Base-by-base conservation (phyloP, 768 basidiomycete species). In the Lepiota venenata region DNA sequence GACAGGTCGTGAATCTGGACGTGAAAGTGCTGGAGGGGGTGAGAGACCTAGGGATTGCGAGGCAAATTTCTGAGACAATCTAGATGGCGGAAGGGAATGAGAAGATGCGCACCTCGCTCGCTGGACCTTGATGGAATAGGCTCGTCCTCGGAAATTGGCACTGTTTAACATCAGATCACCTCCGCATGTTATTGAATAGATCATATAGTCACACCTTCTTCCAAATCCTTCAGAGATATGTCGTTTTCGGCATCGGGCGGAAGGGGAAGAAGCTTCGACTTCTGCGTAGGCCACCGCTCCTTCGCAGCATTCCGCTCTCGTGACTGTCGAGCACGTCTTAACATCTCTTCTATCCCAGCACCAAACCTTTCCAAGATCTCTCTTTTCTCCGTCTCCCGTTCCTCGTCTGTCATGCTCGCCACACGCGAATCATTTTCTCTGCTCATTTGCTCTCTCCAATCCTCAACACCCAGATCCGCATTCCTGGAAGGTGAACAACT, bases 361-460 rank as follows among this genome's bases (percentile, higher is more conserved):
- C 92, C 93, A 63, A 95, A 85, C 42, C 80, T 77, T 56, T 89
- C 83, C 22, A 89, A 52, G 39, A 95, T 80, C 57, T 91, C 81
- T 47, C 70, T 69, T 41, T 75, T 73, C 66, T 88, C 91, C 48
- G 79, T 67, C 57, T 85, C 82, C 9, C 84, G 74, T 65, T 94
- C 88, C 14, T 82, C 82, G 10, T 80, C 78, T 2, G 78, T 76
- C 93, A 95, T 95, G 1, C 62, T 66, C 15, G 79, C 80, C 1
- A 95, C 79, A 25, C 71, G 69, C 10, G 70, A 67, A 54, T 79
- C 74, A 58, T 95, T 94, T 62, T 92, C 88, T 51, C 74, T 73
- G 60, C 80, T 83, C 50, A 85, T 79, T 60, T 81, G 81, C 9
- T 68, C 69, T 52, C 81, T 72, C 79, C 86, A 84, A 45, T 73